phyloP scores from a whole-genome alignment of 2,329 filamentous ascomycete species.

The Sordariomycetes sp. region DNA sequence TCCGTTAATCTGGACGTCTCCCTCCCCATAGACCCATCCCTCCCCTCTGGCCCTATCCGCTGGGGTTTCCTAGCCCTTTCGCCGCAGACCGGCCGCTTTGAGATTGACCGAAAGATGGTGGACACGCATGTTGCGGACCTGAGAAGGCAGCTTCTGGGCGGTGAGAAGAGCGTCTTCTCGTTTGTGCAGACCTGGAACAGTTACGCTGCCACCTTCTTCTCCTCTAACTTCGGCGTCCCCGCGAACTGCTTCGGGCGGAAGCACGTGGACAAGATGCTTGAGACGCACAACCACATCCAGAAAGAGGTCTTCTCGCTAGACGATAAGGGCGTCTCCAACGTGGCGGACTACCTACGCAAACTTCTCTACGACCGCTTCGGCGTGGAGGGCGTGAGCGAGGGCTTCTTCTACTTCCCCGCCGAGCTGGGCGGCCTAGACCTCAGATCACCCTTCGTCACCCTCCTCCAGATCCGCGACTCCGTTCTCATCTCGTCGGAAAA shows the following conservation, averaged over 20 bases:
- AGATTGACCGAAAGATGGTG: constrained; percentile 45
- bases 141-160: constrained; percentile 36
- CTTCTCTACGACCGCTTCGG: constrained; percentile 38
- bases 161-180: constrained; percentile 34
- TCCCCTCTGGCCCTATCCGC: constrained; percentile 34
- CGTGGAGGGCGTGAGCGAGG: constrained; percentile 25
- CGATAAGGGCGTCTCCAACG: constrained; percentile 14
- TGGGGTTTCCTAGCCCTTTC: constrained; percentile 46
- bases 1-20: constrained; percentile 10
- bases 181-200: constrained; percentile 37
- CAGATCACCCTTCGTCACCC: constrained; percentile 27
- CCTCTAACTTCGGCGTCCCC: constrained; percentile 35
- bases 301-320: constrained; percentile 27
- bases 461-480: constrained; percentile 22
- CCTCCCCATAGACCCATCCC: constrained; percentile 13
- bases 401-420: constrained; percentile 31
- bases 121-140: constrained; percentile 47
- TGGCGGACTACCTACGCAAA: constrained; percentile 40
- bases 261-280: constrained; percentile 38
- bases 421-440: constrained; percentile 32
- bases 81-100: constrained; percentile 34
- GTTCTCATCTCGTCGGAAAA: constrained; percentile 15
- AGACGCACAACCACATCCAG: constrained; percentile 34
- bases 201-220: constrained; percentile 37
- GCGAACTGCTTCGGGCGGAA: constrained; percentile 36